phyloP scores from a whole-genome alignment of 2,329 filamentous ascomycete genomes.

The Trichoderma brevicompactum region DNA sequence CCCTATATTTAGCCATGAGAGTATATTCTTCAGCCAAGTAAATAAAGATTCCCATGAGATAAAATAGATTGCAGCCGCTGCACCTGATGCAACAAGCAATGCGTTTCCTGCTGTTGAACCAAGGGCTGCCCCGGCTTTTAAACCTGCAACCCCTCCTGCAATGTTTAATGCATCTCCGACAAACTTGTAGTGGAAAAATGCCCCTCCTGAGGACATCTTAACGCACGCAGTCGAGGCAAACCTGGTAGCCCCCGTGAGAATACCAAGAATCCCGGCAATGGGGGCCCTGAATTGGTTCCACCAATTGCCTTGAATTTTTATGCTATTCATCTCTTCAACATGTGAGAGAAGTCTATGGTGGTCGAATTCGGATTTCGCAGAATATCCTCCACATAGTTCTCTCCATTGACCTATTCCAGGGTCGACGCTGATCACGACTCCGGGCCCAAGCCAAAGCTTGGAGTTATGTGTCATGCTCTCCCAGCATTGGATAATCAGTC shows the following conservation, averaged over 20 bases:
- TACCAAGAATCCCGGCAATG: not conserved
- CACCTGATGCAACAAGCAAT: conserved; percentile 5
- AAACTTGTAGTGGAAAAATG: not conserved
- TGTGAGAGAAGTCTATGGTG: not conserved
- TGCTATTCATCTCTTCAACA: not conserved
- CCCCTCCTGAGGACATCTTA: not conserved
- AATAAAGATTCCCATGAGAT: conserved; percentile 2
- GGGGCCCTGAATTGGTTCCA: not conserved
- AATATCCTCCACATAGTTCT: not conserved
- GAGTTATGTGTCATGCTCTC: not conserved
- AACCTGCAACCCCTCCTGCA: not conserved
- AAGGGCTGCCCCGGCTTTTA: not conserved
- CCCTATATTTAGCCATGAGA: not conserved
- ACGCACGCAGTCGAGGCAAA: not conserved
- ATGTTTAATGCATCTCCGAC: not conserved
- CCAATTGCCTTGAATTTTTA: not conserved
- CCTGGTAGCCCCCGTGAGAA: not conserved
- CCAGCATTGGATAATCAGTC: not conserved
- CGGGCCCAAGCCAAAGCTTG: not conserved
- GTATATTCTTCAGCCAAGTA: not conserved
- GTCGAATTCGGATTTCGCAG: not conserved
- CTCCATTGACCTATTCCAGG: not conserved
- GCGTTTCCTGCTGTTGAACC: not conserved
- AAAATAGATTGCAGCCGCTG: not conserved
- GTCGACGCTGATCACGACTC: not conserved